Conservation (phyloP, 768 basidiomycete species). For the Dictyophora rubrovolvata region DNA sequence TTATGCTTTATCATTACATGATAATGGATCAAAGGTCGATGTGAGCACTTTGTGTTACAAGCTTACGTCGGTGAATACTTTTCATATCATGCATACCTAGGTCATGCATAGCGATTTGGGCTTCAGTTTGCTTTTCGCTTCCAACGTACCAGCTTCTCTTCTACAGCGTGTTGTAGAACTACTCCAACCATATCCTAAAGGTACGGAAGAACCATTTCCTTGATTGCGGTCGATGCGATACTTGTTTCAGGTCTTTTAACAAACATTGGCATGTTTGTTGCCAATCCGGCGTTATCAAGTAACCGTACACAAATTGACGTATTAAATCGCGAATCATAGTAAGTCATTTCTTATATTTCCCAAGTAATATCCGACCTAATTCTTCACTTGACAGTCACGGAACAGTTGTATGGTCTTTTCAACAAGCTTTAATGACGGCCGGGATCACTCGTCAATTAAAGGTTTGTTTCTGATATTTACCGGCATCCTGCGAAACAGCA, state of each 20-base stretch:
- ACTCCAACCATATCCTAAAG: conserved; percentile 34
- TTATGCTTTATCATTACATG: conserved; percentile 30
- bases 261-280: conserved; percentile 37
- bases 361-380: not conserved
- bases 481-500: not conserved
- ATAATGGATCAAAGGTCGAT: conserved; percentile 30
- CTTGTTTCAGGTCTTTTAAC: conserved; percentile 27
- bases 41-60: conserved; percentile 14
- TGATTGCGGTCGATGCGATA: not conserved
- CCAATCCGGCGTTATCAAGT: conserved; percentile 35
- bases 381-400: conserved; percentile 1
- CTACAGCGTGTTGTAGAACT: conserved; percentile 29
- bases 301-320: conserved; percentile 31
- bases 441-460: conserved; percentile 30
- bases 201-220: conserved; percentile 12
- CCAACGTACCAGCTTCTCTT: conserved; percentile 27
- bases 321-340: conserved; percentile 27
- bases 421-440: conserved; percentile 35
- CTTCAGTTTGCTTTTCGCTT: conserved; percentile 30
- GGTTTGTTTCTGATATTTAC: conserved; percentile 18
- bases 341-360: conserved; percentile 24
- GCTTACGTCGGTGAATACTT: not conserved
- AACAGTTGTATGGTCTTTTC: conserved; percentile 24
- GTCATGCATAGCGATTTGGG: conserved; percentile 34
- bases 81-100: conserved; percentile 11